Evolutionary conservation across 805 yeast genomes (phyloP).

Genomic region (Saccharomyces paradoxus): DNA sequence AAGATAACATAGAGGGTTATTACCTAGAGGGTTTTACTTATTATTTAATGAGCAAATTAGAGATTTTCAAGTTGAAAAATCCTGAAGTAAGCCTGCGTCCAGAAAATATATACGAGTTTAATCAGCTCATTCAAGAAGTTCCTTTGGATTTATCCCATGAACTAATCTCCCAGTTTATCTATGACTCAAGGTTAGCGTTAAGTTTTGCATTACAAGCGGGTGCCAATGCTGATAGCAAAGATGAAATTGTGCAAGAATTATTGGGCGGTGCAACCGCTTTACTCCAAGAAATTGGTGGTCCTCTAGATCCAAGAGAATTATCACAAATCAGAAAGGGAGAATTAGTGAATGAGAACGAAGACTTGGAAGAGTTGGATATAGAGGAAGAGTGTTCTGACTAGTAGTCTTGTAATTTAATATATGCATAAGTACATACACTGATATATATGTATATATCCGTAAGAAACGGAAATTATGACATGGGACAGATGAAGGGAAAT

Average conservation of each 20-base stretch:
- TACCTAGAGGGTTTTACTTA: constrained; percentile 79
- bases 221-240: constrained; percentile 32
- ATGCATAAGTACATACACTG: neutral
- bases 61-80: constrained; percentile 17
- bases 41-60: constrained; percentile 39
- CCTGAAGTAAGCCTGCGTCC: constrained; percentile 17
- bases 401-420: neutral
- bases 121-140: constrained; percentile 27
- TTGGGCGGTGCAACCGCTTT: constrained; percentile 43
- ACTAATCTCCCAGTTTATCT: constrained; percentile 18
- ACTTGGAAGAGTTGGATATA: constrained; percentile 21
- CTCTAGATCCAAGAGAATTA: constrained; percentile 35
- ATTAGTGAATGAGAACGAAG: constrained; percentile 33
- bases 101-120: constrained; percentile 28
- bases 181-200: constrained; percentile 34
- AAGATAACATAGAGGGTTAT: constrained; percentile 70
- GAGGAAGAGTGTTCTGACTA: constrained; percentile 9
- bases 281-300: constrained; percentile 55
- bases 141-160: constrained; percentile 35
- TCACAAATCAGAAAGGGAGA: constrained; percentile 30
- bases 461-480: neutral
- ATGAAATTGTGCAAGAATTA: constrained; percentile 54
- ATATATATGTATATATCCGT: constrained; percentile 1
- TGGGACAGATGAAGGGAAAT: neutral
- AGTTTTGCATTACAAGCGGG: constrained; percentile 37